Evolutionary conservation across 23 red algal genomes (phyloP).

Genomic region (Chondrus crispus): DNA sequence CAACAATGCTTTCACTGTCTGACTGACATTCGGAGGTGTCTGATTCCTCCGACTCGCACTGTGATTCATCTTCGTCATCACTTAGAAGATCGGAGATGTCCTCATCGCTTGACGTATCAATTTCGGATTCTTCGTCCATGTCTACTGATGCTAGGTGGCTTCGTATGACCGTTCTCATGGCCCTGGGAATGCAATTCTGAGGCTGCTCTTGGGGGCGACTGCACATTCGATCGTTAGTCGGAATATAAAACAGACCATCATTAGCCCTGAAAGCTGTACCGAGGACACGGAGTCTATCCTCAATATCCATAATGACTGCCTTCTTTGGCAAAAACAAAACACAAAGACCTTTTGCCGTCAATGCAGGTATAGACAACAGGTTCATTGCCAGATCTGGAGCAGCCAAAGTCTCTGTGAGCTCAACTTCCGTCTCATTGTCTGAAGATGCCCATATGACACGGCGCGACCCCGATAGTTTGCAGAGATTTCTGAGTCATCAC

Average conservation of each 20-base stretch:
- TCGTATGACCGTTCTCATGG: neutral
- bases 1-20: no score
- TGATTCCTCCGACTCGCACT: no score
- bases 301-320: conserved; percentile 14
- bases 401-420: neutral
- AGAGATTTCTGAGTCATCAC: conserved; percentile 28
- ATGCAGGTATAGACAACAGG: conserved; percentile 34
- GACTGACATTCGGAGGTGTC: no score
- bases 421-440: neutral
- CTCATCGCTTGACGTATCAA: no score
- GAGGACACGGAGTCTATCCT: neutral
- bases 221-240: neutral
- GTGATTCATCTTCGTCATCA: no score
- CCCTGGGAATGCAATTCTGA: no score
- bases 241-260: conserved; percentile 32
- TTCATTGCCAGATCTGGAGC: conserved; percentile 8
- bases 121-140: neutral
- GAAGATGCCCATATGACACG: neutral
- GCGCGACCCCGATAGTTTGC: neutral
- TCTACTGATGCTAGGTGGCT: no score
- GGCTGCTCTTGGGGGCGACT: neutral
- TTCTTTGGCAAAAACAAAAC: neutral
- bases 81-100: no score
- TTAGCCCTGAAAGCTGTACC: neutral
- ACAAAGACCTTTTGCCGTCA: neutral